Base-by-base conservation (phyloP, 2,329 filamentous ascomycete genomes). In the Didymella arachidicola region DNA sequence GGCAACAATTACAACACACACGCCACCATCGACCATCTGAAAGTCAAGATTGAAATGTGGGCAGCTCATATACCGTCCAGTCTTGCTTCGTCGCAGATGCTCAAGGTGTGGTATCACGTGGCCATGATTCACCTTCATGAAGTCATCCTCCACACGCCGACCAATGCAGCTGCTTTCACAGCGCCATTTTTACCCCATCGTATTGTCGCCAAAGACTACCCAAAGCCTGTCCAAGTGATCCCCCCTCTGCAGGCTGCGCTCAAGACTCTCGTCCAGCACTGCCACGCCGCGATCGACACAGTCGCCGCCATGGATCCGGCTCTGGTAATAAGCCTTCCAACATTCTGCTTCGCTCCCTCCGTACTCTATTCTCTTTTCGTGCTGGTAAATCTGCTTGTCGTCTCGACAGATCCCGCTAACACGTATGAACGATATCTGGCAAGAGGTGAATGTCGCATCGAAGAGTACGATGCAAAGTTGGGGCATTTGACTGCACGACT, bases 171-270 rank as follows among this genome's bases (percentile, higher is more conserved):
- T n/a, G 64, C 63, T 12, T 72, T 72, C 47, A 60, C 64, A 29
- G 66, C 69, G 30, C 70, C 69, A 2, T 72, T 66, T 30, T 66
- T 71, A 22, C 69, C 70, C 7, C 65, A 64, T 16, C 66, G 70
- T 18, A 63, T 72, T 18, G 39, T 61, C n/a, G 53, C 69, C 44
- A 69, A 66, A 27, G 69, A 72, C 56, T 70, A 67, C 25, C 70
- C 70, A 14, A 66, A 60, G 30, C 70, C 70, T 5, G 10, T 54
- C 10, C 57, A 46, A 19, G 58, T 66, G 52, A 69, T 65, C 25
- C 43, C 60, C 53, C 54, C 63, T 26, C 65, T 72, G 11, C 45
- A 49, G 52, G 26, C 46, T 10, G 54, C 59, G 10, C 67, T 72
- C n/a, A 49, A 56, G 22, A 46, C 29, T 8, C 44, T 72, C 25